Conservation (phyloP, 352 stramenopile genomes). For the Globisporangium megalacanthum region DNA sequence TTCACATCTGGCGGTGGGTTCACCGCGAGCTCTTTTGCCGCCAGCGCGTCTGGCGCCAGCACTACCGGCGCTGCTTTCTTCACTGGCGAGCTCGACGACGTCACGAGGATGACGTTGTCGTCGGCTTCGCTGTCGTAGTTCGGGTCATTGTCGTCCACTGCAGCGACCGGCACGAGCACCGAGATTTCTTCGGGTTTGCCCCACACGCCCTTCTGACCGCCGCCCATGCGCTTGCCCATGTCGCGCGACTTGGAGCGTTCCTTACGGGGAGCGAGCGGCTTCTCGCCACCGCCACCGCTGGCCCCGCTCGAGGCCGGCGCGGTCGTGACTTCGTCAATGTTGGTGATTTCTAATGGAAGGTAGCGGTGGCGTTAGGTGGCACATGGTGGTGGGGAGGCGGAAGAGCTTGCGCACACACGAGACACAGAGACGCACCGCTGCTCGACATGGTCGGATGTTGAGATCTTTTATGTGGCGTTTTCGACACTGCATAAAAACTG, state of each 20-base stretch:
- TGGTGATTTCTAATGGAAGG: conserved; percentile 8
- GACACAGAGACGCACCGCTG: not conserved
- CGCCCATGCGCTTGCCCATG: conserved; percentile 82
- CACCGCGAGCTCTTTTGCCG: conserved; percentile 70
- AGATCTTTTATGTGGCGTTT: not conserved
- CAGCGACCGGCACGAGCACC: conserved; percentile 49
- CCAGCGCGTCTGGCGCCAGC: conserved; percentile 59
- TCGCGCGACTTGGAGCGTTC: conserved; percentile 85
- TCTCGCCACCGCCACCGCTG: conserved; percentile 33
- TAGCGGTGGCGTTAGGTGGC: no score
- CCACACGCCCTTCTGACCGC: conserved; percentile 83
- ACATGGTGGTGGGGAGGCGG: not conserved
- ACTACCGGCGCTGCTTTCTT: conserved; percentile 35
- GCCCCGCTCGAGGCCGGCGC: conserved; percentile 13
- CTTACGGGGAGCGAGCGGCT: conserved; percentile 50
- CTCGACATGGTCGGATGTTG: not conserved
- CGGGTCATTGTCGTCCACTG: conserved; percentile 89
- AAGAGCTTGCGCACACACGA: not conserved
- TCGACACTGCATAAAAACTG: conserved; percentile 1
- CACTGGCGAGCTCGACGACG: conserved; percentile 35
- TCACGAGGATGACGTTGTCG: conserved; percentile 85
- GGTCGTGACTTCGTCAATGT: conserved; percentile 4
- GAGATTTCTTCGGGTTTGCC: conserved; percentile 50
- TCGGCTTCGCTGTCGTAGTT: conserved; percentile 92
- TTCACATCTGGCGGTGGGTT: conserved; percentile 83